Evolutionary conservation across 1,284 basidiomycete species (phyloP), one percentile per base, ranked within the genome.

Genomic region (Cutaneotrichosporon sp.): DNA sequence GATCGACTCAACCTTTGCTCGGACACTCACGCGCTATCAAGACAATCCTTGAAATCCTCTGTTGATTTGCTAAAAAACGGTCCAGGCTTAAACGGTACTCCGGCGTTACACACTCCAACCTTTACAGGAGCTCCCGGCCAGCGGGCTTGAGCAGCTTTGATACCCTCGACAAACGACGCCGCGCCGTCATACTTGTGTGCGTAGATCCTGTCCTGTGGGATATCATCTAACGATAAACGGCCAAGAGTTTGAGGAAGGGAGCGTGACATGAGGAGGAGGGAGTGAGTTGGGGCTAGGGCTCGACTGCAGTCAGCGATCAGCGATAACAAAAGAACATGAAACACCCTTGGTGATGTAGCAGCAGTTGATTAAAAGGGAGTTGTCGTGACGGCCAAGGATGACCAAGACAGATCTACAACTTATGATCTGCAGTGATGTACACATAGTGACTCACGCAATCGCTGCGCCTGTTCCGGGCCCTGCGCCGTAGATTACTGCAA

Each of bases 191-290:
- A 73, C 0, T 66, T 65, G 46, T 68, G 62, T 0, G 78, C 72
- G 9, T 72, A 66, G 40, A 74, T 61, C 21, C 66, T 65, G 16
- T 65, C 63, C n/a, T 61, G 34, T n/a, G 72, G 68, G 14, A 74
- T 58, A n/a, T 69, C 57, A 26, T 61, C 58, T 22, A 77, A 68
- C 14, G 66, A 60, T 21, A 77, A 71, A 22, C 65, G 64, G 11
- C 72, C 59, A 16, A 78, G 65, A 2, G 72, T 72, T 14, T 62
- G 67, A 0, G 76, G 77, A 10, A 79, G 69, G 5, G 78, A 77
- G 53, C 80, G 75, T 10, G 76, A 76, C 50, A 81, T 70, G 56
- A 81, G 71, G 31, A 79, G 63, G 63, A 81, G 69, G 16, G 70
- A 66, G 70, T 81, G 77, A 8, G 76, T 76, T 6, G 70, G 58